Evolutionary conservation across 352 stramenopile species (phyloP), one percentile per base, ranked within the genome.

Genomic region (Aphanomyces stellatus): DNA sequence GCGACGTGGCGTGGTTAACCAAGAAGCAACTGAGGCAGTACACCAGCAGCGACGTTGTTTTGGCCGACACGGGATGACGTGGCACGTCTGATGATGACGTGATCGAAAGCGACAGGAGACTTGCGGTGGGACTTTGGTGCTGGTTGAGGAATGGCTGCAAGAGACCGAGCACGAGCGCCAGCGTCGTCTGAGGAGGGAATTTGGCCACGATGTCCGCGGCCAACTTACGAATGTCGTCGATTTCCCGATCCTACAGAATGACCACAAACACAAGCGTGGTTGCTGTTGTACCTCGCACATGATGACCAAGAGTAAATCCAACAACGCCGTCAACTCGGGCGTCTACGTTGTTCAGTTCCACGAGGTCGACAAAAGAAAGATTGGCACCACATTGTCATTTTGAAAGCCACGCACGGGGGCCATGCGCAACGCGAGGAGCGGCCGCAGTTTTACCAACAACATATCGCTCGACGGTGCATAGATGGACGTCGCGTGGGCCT

Each of bases 171-270:
- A 64, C 19, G 8, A 51, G 7, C 24, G 55, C 33, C 5, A 51
- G 4, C 4, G 35, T 30, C 6, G 19, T 51, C 10, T 10, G 4
- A 0, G 35, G n/a, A 0, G 55, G 55, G 6, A 51, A 30, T 46
- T 64, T 64, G 34, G 55, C 55, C 37, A 64, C n/a, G 15, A 64
- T 43, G 35, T 64, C 55, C 0, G 22, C 35, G 2, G 37, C 31
- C 33, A 57, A 34, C 30, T 57, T 57, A 13, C 49, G 49, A 57
- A 57, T 33, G 49, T 57, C 49, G 30, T 57, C 49, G 25, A 11
- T 57, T n/a, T 57, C 49, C 17, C 5, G 6, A 24, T 57, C 49
- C 49, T 57, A 35, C 13, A 22, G n/a, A n/a, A n/a, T n/a, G n/a
- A n/a, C n/a, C n/a, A n/a, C n/a, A n/a, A n/a, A n/a, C n/a, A n/a